phyloP scores from a whole-genome alignment of 108 stramenopile genomes.

The Nannochloropsis salina region DNA sequence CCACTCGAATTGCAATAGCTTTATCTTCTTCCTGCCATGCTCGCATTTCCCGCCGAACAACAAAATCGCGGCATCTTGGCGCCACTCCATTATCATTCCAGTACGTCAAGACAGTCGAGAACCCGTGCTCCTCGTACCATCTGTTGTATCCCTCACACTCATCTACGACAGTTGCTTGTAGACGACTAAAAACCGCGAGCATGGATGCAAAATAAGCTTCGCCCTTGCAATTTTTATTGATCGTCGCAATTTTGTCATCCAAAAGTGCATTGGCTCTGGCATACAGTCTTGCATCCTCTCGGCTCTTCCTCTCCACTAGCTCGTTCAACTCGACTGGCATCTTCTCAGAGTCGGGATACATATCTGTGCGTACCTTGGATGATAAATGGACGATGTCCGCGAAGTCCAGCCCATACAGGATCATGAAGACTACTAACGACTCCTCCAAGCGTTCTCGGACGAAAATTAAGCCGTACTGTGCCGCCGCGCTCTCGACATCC shows the following conservation, averaged over 20 bases:
- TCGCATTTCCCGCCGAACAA: not conserved
- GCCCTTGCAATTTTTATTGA: not conserved
- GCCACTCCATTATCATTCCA: not conserved
- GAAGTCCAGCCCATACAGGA: not conserved
- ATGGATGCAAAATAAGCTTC: not conserved
- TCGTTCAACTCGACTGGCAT: not conserved
- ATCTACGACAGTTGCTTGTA: not conserved
- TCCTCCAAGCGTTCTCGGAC: not conserved
- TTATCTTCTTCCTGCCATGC: not conserved
- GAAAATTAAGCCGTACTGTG: not conserved
- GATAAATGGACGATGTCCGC: not conserved
- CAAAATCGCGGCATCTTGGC: not conserved
- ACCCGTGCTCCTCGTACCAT: not conserved
- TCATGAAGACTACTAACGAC: not conserved
- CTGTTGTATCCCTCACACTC: not conserved
- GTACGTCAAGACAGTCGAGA: not conserved
- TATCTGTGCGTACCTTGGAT: not conserved
- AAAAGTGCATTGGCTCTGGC: not conserved
- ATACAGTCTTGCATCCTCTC: not conserved
- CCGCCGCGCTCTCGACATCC: not conserved
- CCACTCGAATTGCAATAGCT: no score
- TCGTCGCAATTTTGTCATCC: not conserved
- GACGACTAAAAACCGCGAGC: not conserved
- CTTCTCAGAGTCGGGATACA: not conserved
- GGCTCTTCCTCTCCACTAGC: not conserved